Evolutionary conservation across 2,329 filamentous ascomycete species (phyloP).

Genomic region (Paradendryphiella salina): DNA sequence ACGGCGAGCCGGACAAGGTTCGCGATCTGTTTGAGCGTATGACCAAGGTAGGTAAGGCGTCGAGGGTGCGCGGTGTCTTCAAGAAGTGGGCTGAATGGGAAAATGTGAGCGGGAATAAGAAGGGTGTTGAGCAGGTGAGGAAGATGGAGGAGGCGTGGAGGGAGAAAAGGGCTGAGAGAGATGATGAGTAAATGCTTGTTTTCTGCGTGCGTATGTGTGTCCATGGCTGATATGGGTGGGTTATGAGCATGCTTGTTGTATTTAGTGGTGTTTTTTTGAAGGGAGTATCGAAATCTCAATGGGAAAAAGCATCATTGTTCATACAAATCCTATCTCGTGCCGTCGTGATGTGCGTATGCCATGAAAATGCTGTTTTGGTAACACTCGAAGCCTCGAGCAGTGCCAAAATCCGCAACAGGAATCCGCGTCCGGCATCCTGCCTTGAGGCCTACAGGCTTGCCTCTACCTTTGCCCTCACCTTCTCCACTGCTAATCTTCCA

Average conservation of each 20-base stretch:
- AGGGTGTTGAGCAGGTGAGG: conserved; percentile 70
- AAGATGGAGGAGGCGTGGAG: conserved; percentile 73
- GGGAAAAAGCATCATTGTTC: no score
- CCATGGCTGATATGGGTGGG: neutral
- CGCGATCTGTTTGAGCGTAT: conserved; percentile 83
- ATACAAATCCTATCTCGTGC: no score
- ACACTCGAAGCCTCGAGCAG: no score
- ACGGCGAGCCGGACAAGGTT: conserved; percentile 60
- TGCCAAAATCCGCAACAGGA: no score
- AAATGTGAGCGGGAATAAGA: conserved; percentile 67
- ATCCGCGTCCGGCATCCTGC: no score
- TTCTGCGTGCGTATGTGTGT: no score
- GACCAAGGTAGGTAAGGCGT: conserved; percentile 69
- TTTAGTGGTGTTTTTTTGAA: conserved; percentile 1
- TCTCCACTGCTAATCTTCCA: no score
- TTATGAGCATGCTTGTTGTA: neutral
- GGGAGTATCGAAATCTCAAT: neutral
- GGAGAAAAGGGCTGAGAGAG: conserved; percentile 44
- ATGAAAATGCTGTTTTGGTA: no score
- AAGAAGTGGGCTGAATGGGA: conserved; percentile 92
- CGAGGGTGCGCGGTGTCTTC: conserved; percentile 85
- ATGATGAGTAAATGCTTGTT: conserved; percentile 12
- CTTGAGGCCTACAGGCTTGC: no score
- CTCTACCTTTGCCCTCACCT: no score
- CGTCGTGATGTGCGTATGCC: no score